Conservation (phyloP, 352 stramenopile species). For the Pythium inflatum region DNA sequence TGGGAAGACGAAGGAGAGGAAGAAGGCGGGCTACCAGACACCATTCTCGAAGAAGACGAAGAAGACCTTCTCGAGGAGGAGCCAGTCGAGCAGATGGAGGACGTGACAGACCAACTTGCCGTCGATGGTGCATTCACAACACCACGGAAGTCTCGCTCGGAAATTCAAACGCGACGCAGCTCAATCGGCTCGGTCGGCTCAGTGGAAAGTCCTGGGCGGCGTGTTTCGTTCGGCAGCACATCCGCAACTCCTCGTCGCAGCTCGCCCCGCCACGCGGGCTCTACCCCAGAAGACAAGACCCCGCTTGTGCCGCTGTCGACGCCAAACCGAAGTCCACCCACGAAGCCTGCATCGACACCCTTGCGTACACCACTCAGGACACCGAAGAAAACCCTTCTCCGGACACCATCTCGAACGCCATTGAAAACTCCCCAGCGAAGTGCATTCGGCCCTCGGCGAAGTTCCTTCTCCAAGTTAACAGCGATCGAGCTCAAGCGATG, state of each 20-base stretch:
- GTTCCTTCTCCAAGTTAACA: constrained; percentile 8
- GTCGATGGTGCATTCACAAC: constrained; percentile 5
- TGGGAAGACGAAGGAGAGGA: constrained; percentile 60
- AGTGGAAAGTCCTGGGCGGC: background rate
- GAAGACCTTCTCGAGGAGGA: constrained; percentile 2
- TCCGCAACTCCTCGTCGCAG: background rate
- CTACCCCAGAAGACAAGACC: background rate
- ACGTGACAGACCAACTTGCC: background rate
- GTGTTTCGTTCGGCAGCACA: background rate
- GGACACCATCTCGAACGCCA: constrained; percentile 16
- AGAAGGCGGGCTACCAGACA: constrained; percentile 3
- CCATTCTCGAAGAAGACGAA: constrained; percentile 12
- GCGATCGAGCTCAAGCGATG: constrained; percentile 25
- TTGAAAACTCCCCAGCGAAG: constrained; percentile 20
- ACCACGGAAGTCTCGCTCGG: constrained; percentile 14
- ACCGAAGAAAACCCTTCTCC: constrained; percentile 2
- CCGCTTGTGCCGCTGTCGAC: constrained; percentile 8
- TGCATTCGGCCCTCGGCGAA: constrained; percentile 17
- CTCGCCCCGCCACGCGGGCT: background rate
- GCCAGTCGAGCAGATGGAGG: background rate
- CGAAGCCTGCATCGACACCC: background rate
- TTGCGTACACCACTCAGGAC: constrained; percentile 12
- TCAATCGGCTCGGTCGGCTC: constrained; percentile 26
- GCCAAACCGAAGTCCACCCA: background rate
- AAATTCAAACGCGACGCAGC: constrained; percentile 9